Percentiles rank a stretch among this genome's conserved stretches.
Evolutionary conservation across 768 basidiomycete species (phyloP).

Genomic region (Suillus tomentosus): DNA sequence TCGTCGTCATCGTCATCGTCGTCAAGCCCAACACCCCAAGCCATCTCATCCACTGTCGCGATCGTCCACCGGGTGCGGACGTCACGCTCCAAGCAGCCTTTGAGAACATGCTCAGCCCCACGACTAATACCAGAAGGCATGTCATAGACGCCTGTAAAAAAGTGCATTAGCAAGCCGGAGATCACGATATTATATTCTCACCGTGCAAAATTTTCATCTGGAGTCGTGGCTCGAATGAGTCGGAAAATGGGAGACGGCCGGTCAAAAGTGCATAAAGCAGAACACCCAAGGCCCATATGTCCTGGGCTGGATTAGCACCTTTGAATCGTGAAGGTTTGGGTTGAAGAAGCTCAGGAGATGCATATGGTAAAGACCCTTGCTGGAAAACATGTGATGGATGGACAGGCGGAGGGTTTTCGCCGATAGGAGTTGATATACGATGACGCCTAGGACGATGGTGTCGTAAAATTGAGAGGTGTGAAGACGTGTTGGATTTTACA

Average conservation of each 20-base stretch:
- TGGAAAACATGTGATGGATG: constrained; percentile 49
- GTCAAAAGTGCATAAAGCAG: constrained; percentile 85
- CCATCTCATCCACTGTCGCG: constrained; percentile 73
- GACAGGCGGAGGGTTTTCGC: constrained; percentile 30
- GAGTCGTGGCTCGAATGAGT: constrained; percentile 88
- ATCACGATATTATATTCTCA: constrained; percentile 36
- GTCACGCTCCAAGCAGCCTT: constrained; percentile 76
- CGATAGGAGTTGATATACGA: constrained; percentile 46
- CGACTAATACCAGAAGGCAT: constrained; percentile 57
- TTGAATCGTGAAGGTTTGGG: constrained; percentile 44
- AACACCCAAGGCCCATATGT: constrained; percentile 95
- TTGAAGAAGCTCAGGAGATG: constrained; percentile 83
- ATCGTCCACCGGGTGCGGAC: constrained; percentile 75
- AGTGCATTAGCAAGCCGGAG: constrained; percentile 15
- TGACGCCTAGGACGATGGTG: constrained; percentile 49
- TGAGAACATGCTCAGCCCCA: constrained; percentile 67
- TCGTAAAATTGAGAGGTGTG: constrained; percentile 26
- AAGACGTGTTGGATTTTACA: constrained; percentile 21
- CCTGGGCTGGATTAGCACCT: constrained; percentile 67
- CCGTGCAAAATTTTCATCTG: constrained; percentile 92
- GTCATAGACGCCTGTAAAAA: constrained; percentile 57
- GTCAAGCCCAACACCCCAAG: constrained; percentile 69
- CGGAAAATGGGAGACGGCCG: constrained; percentile 83
- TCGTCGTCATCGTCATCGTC: constrained; percentile 39
- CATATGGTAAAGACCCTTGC: constrained; percentile 88